These are phyloP conservation scores for Clathrospora elynae DNA, from an alignment of 2,329 filamentous ascomycete genomes.

Conservation along the genomic window DNA sequence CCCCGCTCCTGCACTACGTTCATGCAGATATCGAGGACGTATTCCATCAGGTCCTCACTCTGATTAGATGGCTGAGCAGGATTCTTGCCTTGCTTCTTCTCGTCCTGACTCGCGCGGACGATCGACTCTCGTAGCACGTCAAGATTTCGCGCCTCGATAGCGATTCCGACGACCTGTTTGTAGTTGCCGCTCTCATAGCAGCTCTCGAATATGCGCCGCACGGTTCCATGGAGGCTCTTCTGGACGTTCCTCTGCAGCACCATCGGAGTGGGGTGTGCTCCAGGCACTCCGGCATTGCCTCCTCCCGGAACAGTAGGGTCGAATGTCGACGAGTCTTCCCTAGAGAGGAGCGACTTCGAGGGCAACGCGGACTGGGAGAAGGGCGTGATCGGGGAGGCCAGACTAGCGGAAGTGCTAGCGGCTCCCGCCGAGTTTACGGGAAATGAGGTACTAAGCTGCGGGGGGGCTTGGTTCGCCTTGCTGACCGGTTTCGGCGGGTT, in stretches of 20 bases:
- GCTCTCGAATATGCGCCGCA: slow-evolving; percentile 87
- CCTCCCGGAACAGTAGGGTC: slow-evolving; percentile 62
- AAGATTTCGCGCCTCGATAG: slow-evolving; percentile 90
- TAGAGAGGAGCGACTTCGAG: slow-evolving; percentile 92
- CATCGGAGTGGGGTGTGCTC: slow-evolving; percentile 63
- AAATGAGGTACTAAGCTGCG: slow-evolving; percentile 82
- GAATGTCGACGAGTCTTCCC: slow-evolving; percentile 69
- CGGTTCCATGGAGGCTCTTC: slow-evolving; percentile 78
- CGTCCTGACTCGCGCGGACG: slow-evolving; percentile 83
- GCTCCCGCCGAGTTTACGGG: slow-evolving; percentile 68
- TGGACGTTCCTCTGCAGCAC: slow-evolving; percentile 76
- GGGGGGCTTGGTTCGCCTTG: slow-evolving; percentile 58
- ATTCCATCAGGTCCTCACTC: slow-evolving; percentile 94
- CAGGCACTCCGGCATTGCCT: slow-evolving; percentile 60
- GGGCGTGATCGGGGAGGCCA: slow-evolving; percentile 88
- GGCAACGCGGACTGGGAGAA: slow-evolving; percentile 93
- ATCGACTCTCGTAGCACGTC: slow-evolving; percentile 87
- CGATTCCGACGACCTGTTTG: slow-evolving; percentile 94
- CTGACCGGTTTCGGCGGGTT: slow-evolving; percentile 58
- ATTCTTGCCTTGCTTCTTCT: slow-evolving; percentile 69
- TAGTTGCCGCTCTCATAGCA: slow-evolving; percentile 87
- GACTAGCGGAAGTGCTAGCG: slow-evolving; percentile 65
- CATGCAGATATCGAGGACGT: slow-evolving; percentile 95
- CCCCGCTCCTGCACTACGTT: slow-evolving; percentile 93
- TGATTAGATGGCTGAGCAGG: slow-evolving; percentile 61